Percentiles rank a stretch among this genome's conserved stretches.
phyloP scores from a whole-genome alignment of 176 grass and related monocot genomes.

The barley (Hordeum vulgare) region DNA sequence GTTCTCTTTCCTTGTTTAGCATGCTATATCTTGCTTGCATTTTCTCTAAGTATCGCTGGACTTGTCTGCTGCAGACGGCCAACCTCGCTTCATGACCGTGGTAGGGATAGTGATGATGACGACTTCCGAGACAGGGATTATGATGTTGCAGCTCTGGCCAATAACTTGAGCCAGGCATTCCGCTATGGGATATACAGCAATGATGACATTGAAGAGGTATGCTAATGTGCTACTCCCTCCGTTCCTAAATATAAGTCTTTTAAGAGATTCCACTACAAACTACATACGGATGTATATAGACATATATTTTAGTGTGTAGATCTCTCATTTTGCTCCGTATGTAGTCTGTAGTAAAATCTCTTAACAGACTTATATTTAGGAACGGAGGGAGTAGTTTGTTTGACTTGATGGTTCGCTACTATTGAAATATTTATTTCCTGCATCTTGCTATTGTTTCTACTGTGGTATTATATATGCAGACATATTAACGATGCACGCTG shows the following conservation, averaged over 20 bases:
- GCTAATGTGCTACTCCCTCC: neutral
- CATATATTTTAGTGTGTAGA: no score
- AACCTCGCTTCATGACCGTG: conserved; percentile 79
- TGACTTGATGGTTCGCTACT: neutral
- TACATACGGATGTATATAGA: no score
- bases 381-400: no score
- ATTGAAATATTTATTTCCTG: neutral
- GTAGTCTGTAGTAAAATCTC: no score
- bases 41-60: neutral
- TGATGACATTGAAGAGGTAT: conserved; percentile 74
- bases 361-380: no score
- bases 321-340: no score
- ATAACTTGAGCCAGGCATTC: conserved; percentile 96
- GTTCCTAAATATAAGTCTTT: no score
- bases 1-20: conserved; percentile 30
- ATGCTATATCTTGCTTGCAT: conserved; percentile 12
- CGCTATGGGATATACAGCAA: conserved; percentile 88
- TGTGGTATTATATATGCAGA: neutral
- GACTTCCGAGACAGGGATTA: conserved; percentile 95
- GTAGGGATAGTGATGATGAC: conserved; percentile 94
- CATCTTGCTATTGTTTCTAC: neutral
- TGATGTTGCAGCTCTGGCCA: conserved; percentile 91
- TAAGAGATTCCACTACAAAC: no score
- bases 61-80: conserved; percentile 56
- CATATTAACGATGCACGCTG: conserved; percentile 12